Evolutionary conservation across 108 stramenopile species (phyloP), one percentile per base, ranked within the genome.

Genomic region (Chaetoceros tenuissimus): DNA sequence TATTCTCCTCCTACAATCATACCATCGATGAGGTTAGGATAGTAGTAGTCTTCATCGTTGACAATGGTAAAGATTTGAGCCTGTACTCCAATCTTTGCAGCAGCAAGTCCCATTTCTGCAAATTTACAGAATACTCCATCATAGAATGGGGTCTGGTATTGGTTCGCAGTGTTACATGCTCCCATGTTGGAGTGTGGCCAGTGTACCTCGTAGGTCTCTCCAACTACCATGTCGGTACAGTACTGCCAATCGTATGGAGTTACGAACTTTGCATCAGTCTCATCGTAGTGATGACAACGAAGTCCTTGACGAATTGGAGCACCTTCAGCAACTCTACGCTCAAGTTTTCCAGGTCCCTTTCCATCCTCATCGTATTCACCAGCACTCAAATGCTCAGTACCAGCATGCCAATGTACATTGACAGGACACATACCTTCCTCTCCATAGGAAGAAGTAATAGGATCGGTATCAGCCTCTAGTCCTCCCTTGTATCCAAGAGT

Each of bases 361-460:
- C 78, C 81, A 24, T 58, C 64, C 53, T 80, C 79, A 48, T 81
- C 84, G 51, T 53, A 85, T 57, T 85, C 63, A 28, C 84, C 84
- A 47, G 26, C 31, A 2, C 75, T 77, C 48, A 65, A 72, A 69
- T 85, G 84, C 73, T 85, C 84, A 47, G 84, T 51, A 31, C 84
- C 84, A 55, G 79, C 60, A 57, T 84, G 82, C 82, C 82, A 84
- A 52, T 84, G 84, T 26, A 82, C 76, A 52, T 85, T 85, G 59
- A 79, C 81, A 23, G 80, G 78, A 53, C 82, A 84, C 61, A 80
- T 63, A 8, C 43, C 46, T 43, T 55, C 55, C 23, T 62, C 53
- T n/a, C 31, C 70, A 71, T 72, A 79, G 28, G 51, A 28, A 18
- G 49, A 69, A n/a, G 52, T 74, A 51, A 64, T 75, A 45, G 78